Evolutionary conservation across 306 rosid species (phyloP).

Genomic region (Astragalus membranaceus): DNA sequence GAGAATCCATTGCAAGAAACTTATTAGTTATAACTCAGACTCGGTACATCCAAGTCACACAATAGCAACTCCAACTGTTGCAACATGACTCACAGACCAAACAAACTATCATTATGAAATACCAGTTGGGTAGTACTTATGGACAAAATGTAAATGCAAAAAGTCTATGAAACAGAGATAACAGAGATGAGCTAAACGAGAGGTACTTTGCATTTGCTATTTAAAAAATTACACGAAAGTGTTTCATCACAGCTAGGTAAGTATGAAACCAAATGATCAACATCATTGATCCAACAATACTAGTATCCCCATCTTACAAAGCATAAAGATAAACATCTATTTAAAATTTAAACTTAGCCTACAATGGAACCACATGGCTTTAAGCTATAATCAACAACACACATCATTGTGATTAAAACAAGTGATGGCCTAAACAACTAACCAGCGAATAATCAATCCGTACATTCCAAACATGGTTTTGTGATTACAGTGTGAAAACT

Average conservation of each 20-base stretch:
- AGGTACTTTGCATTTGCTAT: background rate
- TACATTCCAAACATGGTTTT: background rate
- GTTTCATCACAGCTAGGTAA: background rate
- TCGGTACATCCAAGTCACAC: background rate
- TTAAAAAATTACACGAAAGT: background rate
- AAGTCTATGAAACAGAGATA: background rate
- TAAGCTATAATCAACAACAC: background rate
- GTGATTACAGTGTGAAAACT: background rate
- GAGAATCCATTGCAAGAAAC: background rate
- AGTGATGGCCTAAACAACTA: background rate
- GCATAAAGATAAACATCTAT: background rate
- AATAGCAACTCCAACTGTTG: background rate
- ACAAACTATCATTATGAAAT: background rate
- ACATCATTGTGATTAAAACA: background rate
- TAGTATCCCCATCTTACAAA: background rate
- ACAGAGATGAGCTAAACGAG: background rate
- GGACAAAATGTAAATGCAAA: background rate
- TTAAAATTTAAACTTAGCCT: background rate
- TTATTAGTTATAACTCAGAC: background rate
- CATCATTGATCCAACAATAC: background rate
- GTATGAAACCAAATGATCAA: background rate
- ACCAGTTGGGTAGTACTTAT: background rate
- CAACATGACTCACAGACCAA: background rate
- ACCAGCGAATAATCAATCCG: background rate
- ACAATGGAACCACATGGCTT: background rate